Percentiles rank a stretch among this genome's conserved stretches.
phyloP scores from a whole-genome alignment of 2,329 filamentous ascomycete genomes.

The Xylaria sp. region DNA sequence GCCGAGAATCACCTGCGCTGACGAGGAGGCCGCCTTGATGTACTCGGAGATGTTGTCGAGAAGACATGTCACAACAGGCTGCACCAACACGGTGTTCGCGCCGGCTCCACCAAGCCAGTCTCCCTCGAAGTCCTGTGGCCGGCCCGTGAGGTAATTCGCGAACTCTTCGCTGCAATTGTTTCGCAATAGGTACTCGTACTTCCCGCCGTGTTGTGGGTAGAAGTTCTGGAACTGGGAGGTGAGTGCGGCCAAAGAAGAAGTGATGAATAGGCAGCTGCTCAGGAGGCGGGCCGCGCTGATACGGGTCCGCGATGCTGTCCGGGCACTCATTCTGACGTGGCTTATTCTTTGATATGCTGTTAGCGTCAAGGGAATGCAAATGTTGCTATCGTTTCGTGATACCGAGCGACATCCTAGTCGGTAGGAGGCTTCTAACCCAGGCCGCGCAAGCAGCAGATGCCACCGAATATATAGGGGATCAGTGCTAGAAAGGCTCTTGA shows the following conservation, averaged over 20 bases:
- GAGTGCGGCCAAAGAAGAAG: constrained; percentile 4
- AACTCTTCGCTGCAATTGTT: constrained; percentile 31
- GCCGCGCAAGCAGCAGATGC: neutral
- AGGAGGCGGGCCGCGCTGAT: neutral
- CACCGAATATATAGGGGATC: neutral
- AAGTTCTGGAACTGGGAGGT: constrained; percentile 32
- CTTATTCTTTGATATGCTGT: neutral
- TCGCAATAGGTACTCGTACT: constrained; percentile 28
- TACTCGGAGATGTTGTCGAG: constrained; percentile 33
- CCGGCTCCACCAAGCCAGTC: constrained; percentile 31
- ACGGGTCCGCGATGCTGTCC: neutral
- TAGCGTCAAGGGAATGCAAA: neutral
- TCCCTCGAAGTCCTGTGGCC: constrained; percentile 21
- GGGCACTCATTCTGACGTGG: neutral
- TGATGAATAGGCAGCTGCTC: neutral
- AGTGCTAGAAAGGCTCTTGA: neutral
- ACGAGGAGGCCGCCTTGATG: constrained; percentile 31
- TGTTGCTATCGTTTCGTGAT: neutral
- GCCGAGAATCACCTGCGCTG: constrained; percentile 35
- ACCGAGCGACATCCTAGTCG: neutral
- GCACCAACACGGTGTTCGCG: constrained; percentile 15
- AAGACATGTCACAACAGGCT: constrained; percentile 31
- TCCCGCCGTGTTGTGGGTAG: constrained; percentile 28
- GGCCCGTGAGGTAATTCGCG: constrained; percentile 31
- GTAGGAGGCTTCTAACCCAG: neutral